Percentiles rank a stretch among this genome's conserved stretches.
Conservation (phyloP, 805 yeast genomes). For the Cyberlindnera nakhonratchasimensis region DNA sequence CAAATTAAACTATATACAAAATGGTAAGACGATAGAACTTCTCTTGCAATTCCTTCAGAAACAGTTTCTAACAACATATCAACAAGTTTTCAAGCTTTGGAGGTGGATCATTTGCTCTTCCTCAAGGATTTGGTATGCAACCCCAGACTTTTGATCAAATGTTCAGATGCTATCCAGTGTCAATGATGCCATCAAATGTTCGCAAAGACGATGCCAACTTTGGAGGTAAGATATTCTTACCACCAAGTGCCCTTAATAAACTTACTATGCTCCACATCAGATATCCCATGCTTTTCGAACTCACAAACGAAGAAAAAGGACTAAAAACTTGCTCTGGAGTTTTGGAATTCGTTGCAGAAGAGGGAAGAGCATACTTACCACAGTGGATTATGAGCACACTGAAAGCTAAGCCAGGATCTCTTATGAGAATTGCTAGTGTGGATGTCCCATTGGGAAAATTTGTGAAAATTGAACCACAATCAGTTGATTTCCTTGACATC, state of each 20-base stretch:
- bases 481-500: constrained; percentile 87
- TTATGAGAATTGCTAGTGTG: constrained; percentile 68
- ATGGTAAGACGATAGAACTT: background rate
- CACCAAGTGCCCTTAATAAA: constrained; percentile 87
- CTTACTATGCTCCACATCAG: constrained; percentile 87
- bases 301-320: constrained; percentile 61
- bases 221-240: constrained; percentile 95
- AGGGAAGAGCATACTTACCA: constrained; percentile 92
- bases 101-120: constrained; percentile 18
- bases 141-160: constrained; percentile 71
- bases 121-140: constrained; percentile 4
- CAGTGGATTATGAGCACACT: constrained; percentile 94
- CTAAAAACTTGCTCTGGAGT: constrained; percentile 86
- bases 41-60: no score
- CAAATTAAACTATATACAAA: no score
- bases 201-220: constrained; percentile 76
- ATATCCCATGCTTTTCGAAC: constrained; percentile 92
- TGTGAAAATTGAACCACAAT: constrained; percentile 94
- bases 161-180: constrained; percentile 88
- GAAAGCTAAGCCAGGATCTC: constrained; percentile 70
- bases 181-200: constrained; percentile 72
- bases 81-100: constrained; percentile 37
- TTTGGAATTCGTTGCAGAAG: constrained; percentile 93
- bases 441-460: constrained; percentile 84
- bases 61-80: constrained; percentile 2